Evolutionary conservation across 176 grass and related monocot species (phyloP), one percentile per base, ranked within the genome.

Genomic region (Thinopyrum elongatum): DNA sequence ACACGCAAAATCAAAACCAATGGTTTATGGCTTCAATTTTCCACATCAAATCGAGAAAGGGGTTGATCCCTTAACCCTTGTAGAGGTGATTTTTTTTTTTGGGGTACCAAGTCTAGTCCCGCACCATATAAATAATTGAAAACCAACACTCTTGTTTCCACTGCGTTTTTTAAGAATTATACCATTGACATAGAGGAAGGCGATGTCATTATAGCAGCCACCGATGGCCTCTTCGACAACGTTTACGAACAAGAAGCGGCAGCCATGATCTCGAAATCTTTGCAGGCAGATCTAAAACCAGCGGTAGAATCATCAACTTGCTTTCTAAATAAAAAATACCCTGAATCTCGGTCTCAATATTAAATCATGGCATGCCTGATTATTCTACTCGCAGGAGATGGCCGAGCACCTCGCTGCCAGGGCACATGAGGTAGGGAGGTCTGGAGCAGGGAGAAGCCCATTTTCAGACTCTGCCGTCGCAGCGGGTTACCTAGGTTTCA

Each of bases 21-120:
- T 95, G 96, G 81, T 95, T 69, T 98, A 98, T 64, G 96, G 96
- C 75, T 98, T 98, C 81, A 98, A 98, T 87, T 98, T 98, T 35
- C 96, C 96, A 21, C 83, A 94, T 71, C 96, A 98, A 83, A 95
- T 98, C 44, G 91, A 94, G 88, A 95, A 87, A 72, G 96, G 93
- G 8, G 90, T 95, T 21, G 86, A 98, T 63, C 96, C 96, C 65
- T 89, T 87, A 22, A 95, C 92, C 57, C 78, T 92, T 80, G 78
- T 95, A 72, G 80, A 98, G 89, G 95, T 98, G 41, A n/a, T 34
- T 33, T 23, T 72, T 41, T 25, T 42, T 33, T 39, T n/a, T 31
- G 30, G 30, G 9, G 2, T 49, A 58, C 53, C 53, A 58, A 58
- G 53, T 22, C 17, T 21, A 68, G 15, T 7, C 68, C 7, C 70